These are phyloP conservation scores for Fusarium sp. DNA, from an alignment of 2,329 filamentous ascomycete genomes.

Conservation along the genomic window DNA sequence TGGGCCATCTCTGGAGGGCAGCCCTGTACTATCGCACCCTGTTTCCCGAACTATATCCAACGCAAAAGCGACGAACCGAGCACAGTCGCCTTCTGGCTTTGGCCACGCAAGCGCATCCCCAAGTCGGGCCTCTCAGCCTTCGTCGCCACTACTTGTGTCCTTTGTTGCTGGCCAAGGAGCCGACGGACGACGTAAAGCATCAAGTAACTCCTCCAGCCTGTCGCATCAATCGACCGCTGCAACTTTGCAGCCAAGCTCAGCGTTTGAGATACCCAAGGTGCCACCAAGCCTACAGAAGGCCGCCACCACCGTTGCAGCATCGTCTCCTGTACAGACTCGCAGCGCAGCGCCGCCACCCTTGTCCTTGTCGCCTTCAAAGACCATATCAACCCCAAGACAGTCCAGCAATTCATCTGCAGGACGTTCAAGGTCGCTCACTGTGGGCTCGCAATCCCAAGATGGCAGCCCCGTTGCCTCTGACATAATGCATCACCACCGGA, in stretches of 20 bases:
- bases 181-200: constrained; percentile 87
- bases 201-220: constrained; percentile 85
- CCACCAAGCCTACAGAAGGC: constrained; percentile 71
- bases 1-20: constrained; percentile 81
- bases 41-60: constrained; percentile 86
- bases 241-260: constrained; percentile 75
- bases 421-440: constrained; percentile 87
- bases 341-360: constrained; percentile 61
- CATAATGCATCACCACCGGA: constrained; percentile 81
- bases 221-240: constrained; percentile 75
- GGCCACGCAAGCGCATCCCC: constrained; percentile 88
- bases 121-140: constrained; percentile 79
- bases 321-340: constrained; percentile 70
- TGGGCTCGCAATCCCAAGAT: constrained; percentile 95
- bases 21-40: constrained; percentile 82
- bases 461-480: constrained; percentile 79
- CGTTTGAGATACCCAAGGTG: constrained; percentile 77
- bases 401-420: constrained; percentile 70
- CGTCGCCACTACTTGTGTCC: constrained; percentile 86
- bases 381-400: constrained; percentile 69
- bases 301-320: constrained; percentile 64
- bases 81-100: constrained; percentile 85
- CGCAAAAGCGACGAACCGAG: constrained; percentile 80
- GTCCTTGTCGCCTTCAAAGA: constrained; percentile 72
- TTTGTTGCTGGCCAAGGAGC: constrained; percentile 87